Evolutionary conservation across 2,329 filamentous ascomycete genomes (phyloP).

Genomic region (Hymenoscyphus occultus): DNA sequence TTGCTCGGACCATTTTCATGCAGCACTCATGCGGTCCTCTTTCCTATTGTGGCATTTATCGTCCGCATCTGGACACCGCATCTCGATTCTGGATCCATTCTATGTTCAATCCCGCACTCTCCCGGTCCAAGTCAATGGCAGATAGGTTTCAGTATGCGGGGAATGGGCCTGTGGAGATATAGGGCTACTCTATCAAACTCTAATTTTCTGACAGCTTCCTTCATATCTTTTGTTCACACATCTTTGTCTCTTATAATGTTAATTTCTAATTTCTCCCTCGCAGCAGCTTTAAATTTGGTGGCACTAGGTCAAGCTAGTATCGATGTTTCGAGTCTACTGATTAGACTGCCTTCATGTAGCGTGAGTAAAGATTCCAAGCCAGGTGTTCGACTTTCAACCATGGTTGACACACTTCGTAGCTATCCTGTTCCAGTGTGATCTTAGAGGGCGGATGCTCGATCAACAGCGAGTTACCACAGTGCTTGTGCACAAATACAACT

Average conservation of each 20-base stretch:
- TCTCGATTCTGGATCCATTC: neutral
- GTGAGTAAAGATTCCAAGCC: neutral
- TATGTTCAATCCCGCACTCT: neutral
- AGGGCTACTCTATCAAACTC: neutral
- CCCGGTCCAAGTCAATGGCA: neutral
- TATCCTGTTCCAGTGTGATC: neutral
- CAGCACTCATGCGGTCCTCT: too few relatives aligned
- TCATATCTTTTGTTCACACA: neutral
- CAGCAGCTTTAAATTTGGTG: neutral
- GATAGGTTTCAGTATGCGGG: neutral
- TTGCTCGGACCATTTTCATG: neutral
- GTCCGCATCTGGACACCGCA: neutral
- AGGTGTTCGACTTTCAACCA: neutral
- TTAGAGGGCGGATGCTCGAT: neutral
- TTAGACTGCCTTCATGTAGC: neutral
- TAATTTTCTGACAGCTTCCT: neutral
- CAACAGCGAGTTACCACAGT: slow-evolving; percentile 5
- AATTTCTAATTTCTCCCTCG: neutral
- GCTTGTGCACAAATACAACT: slow-evolving; percentile 19
- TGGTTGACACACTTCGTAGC: neutral
- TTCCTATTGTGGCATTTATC: neutral
- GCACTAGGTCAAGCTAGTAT: neutral
- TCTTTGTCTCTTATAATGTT: neutral
- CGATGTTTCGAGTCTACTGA: neutral
- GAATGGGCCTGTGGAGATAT: neutral